These are phyloP conservation scores for Diaporthe nobilis DNA, from an alignment of 2,329 filamentous ascomycete genomes.

Conservation along the genomic window DNA sequence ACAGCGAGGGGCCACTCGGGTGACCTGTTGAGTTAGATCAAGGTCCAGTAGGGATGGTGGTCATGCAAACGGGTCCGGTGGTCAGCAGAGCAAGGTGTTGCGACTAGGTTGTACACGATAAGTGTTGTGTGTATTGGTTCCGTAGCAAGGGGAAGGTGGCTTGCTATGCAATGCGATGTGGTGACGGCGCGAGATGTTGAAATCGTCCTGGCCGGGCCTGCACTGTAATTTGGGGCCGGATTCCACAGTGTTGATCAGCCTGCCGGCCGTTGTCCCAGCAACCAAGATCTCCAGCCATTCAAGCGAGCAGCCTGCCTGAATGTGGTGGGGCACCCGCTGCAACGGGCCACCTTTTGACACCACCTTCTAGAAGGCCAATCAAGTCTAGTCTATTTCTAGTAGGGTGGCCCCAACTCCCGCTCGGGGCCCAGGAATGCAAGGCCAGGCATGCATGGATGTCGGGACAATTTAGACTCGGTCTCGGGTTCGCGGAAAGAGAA, in stretches of 20 bases:
- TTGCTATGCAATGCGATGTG: conserved; percentile 28
- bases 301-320: neutral
- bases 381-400: conserved; percentile 14
- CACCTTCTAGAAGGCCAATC: conserved; percentile 32
- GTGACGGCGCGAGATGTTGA: conserved; percentile 7
- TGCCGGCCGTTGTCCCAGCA: conserved; percentile 33
- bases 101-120: conserved; percentile 1
- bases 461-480: conserved; percentile 23
- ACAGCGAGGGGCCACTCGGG: neutral
- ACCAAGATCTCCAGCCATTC: conserved; percentile 3
- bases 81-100: neutral
- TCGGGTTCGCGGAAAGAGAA: conserved; percentile 18
- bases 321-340: neutral
- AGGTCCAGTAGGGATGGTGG: conserved; percentile 1
- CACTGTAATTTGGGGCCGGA: neutral
- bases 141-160: conserved; percentile 4
- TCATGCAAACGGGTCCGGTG: neutral
- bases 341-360: neutral
- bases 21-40: neutral
- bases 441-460: neutral
- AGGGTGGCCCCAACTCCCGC: neutral
- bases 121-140: conserved; percentile 8
- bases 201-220: neutral
- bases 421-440: neutral
- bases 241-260: neutral